Evolutionary conservation across 2,329 filamentous ascomycete species (phyloP).

Genomic region (Botrytis cinerea): DNA sequence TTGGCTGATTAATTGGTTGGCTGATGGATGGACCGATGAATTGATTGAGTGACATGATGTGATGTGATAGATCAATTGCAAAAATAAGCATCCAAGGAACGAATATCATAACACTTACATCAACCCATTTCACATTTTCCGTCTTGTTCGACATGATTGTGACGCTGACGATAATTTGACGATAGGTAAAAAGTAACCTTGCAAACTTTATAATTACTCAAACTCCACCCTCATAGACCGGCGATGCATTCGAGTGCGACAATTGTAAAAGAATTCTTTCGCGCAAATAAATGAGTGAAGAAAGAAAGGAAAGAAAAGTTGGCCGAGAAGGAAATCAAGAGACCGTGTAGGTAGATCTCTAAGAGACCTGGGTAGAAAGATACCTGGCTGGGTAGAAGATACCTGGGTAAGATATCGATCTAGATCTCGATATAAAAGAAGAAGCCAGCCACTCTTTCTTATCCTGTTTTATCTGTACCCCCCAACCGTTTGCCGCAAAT

Average conservation of each 20-base stretch:
- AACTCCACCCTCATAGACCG: not conserved
- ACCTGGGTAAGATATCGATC: not conserved
- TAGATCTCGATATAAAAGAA: not conserved
- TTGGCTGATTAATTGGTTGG: not conserved
- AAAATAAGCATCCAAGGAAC: not conserved
- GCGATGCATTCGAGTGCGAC: not conserved
- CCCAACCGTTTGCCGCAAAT: not conserved
- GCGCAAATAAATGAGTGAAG: not conserved
- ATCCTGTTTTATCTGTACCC: not conserved
- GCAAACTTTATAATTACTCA: not conserved
- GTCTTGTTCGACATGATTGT: conserved; percentile 41
- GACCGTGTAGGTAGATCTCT: not conserved
- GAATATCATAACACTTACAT: conserved; percentile 48
- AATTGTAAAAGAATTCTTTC: not conserved
- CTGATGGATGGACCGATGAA: not conserved
- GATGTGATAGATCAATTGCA: not conserved
- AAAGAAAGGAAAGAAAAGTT: not conserved
- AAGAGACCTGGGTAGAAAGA: not conserved
- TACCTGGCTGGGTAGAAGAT: too few relatives aligned
- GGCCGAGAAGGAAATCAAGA: not conserved
- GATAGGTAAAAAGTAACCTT: not conserved
- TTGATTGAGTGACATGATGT: not conserved
- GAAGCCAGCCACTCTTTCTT: not conserved
- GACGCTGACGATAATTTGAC: not conserved
- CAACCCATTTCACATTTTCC: conserved; percentile 59